These are phyloP conservation scores for Podila epicladia DNA, from an alignment of 192 early-diverging fungal species.

Conservation along the genomic window DNA sequence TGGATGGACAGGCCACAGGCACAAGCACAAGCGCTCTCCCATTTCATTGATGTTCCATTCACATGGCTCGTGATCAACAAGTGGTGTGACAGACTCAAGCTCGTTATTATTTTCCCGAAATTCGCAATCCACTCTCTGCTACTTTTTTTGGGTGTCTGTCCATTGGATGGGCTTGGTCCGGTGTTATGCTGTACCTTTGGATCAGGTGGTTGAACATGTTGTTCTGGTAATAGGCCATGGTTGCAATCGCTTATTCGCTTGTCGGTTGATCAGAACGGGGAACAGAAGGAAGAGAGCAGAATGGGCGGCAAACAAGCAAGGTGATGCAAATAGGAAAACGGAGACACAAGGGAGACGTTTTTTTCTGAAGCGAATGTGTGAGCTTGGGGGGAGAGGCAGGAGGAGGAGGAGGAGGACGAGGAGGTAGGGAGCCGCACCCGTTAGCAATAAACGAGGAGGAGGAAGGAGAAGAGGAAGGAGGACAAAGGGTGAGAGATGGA, in stretches of 20 bases:
- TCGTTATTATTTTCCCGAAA: not conserved
- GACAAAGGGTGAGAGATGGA: not conserved
- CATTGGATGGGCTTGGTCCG: not conserved
- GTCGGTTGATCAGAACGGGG: not conserved
- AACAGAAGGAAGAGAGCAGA: not conserved
- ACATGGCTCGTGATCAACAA: not conserved
- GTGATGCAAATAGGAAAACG: no score
- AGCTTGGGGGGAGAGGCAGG: not conserved
- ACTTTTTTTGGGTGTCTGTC: not conserved
- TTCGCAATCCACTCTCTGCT: not conserved
- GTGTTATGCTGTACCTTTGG: constrained; percentile 22
- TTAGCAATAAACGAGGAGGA: not conserved
- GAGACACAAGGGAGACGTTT: no score
- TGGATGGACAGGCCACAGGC: no score
- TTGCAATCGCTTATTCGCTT: not conserved
- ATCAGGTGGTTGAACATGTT: constrained; percentile 53
- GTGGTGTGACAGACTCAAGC: not conserved
- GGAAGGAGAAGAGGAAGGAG: not conserved
- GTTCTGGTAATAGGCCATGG: constrained; percentile 39
- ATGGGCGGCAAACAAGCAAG: no score
- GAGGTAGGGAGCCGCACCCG: not conserved
- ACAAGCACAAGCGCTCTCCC: not conserved
- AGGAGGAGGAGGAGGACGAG: not conserved
- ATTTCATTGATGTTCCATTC: not conserved
- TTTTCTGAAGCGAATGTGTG: no score